A percentile compares a stretch with the other conserved stretches of the same genome.
phyloP scores from a whole-genome alignment of 768 basidiomycete genomes.

The Boletus sp. region DNA sequence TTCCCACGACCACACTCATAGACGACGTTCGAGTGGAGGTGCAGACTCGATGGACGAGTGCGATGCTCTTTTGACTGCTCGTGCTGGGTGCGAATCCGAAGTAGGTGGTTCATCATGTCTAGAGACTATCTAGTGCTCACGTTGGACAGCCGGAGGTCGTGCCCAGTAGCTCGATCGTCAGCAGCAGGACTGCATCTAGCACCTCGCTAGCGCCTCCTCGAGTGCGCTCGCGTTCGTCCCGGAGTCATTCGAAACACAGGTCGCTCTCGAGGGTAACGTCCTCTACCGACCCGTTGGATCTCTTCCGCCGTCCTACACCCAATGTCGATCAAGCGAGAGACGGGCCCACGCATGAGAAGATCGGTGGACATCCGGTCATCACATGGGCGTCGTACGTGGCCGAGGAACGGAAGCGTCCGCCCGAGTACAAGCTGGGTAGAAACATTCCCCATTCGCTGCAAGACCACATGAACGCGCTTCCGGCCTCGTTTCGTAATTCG shows the following conservation, averaged over 20 bases:
- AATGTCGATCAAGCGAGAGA: not conserved
- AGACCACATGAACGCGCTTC: conserved; percentile 61
- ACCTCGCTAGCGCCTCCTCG: not conserved
- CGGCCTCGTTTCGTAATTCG: conserved; percentile 38
- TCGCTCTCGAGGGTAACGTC: not conserved
- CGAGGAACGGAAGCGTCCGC: conserved; percentile 14
- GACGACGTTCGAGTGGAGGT: conserved; percentile 2
- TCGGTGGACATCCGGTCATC: conserved; percentile 12
- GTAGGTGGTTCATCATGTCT: not conserved
- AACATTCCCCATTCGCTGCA: conserved; percentile 65
- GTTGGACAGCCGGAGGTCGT: conserved; percentile 2
- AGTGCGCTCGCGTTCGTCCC: not conserved
- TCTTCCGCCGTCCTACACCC: not conserved
- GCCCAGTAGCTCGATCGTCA: not conserved
- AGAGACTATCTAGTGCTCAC: not conserved
- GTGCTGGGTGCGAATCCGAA: conserved; percentile 1
- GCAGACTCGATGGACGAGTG: conserved; percentile 18
- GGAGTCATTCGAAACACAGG: not conserved
- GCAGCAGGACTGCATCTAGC: conserved; percentile 22
- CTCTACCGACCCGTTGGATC: not conserved
- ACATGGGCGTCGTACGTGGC: conserved; percentile 25
- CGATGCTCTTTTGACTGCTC: conserved; percentile 7
- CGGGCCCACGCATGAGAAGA: not conserved
- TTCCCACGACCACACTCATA: not conserved
- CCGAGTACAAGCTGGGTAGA: conserved; percentile 34